These are phyloP conservation scores for Epichloe sibirici DNA, from an alignment of 2,329 filamentous ascomycete species.

Conservation along the genomic window DNA sequence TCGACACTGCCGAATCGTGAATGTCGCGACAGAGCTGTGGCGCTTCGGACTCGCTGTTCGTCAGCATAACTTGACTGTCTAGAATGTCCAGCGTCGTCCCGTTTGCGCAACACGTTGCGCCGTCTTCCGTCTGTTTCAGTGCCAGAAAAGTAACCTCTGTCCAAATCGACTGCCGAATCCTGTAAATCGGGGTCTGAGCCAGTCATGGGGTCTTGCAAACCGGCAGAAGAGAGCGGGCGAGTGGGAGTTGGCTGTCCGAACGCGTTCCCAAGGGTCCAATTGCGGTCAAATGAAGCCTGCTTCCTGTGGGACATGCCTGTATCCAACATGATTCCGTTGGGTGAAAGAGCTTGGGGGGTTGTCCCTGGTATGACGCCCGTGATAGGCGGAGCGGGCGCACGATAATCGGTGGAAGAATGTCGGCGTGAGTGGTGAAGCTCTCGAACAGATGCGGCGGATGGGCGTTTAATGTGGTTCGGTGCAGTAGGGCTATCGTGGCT, in stretches of 20 bases:
- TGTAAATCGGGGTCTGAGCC: slow-evolving; percentile 27
- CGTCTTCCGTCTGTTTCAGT: slow-evolving; percentile 67
- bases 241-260: slow-evolving; percentile 22
- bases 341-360: slow-evolving; percentile 27
- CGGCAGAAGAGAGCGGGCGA: slow-evolving; percentile 41
- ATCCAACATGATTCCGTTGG: slow-evolving; percentile 31
- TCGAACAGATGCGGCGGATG: slow-evolving; percentile 71
- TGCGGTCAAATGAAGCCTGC: slow-evolving; percentile 56
- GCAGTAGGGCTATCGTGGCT: slow-evolving; percentile 34
- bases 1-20: slow-evolving; percentile 71
- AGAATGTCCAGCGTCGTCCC: slow-evolving; percentile 50
- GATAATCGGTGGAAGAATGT: slow-evolving; percentile 76
- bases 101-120: slow-evolving; percentile 72
- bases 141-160: slow-evolving; percentile 88
- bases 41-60: slow-evolving; percentile 56
- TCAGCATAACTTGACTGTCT: slow-evolving; percentile 67
- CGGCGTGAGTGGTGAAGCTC: slow-evolving; percentile 74
- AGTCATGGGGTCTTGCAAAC: slow-evolving; percentile 31
- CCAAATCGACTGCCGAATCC: slow-evolving; percentile 50
- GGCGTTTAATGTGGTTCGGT: slow-evolving; percentile 41
- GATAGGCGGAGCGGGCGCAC: slow-evolving; percentile 18
- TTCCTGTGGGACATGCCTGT: slow-evolving; percentile 42
- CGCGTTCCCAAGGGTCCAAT: slow-evolving; percentile 52
- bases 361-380: slow-evolving; percentile 11
- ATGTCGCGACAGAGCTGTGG: slow-evolving; percentile 55